phyloP scores from a whole-genome alignment of 208 protist species.

The Acanthamoeba polyphaga region DNA sequence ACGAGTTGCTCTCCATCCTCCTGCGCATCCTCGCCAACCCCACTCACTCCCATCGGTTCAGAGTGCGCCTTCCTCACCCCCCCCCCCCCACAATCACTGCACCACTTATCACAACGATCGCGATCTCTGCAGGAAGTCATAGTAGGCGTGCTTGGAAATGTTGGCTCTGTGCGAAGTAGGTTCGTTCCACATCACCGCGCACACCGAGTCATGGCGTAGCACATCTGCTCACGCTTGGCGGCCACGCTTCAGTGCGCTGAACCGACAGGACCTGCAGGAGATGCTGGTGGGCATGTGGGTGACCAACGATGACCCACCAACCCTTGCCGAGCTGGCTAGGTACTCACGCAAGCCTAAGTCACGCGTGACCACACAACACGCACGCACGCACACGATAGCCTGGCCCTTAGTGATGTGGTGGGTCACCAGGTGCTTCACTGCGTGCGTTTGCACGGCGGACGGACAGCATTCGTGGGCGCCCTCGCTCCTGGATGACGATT shows the following conservation, averaged over 20 bases:
- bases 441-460: neutral
- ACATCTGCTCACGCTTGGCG: neutral
- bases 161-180: conserved; percentile 33
- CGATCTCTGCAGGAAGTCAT: neutral
- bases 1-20: conserved; percentile 31
- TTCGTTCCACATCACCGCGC: neutral
- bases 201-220: neutral
- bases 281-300: neutral
- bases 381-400: neutral
- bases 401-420: too few relatives aligned
- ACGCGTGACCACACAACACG: neutral
- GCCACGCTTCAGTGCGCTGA: neutral
- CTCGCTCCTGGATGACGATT: neutral
- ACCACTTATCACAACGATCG: too few relatives aligned
- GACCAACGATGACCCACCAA: neutral
- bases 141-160: neutral
- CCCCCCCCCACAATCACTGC: neutral
- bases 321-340: neutral
- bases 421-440: neutral
- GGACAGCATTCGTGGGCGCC: neutral
- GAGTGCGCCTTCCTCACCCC: neutral
- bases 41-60: neutral
- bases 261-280: neutral
- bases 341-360: neutral
- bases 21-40: neutral